Percentiles rank a stretch among this genome's conserved stretches.
These are phyloP conservation scores for Cytospora leucostoma DNA, from an alignment of 2,329 filamentous ascomycete genomes.

Conservation along the genomic window DNA sequence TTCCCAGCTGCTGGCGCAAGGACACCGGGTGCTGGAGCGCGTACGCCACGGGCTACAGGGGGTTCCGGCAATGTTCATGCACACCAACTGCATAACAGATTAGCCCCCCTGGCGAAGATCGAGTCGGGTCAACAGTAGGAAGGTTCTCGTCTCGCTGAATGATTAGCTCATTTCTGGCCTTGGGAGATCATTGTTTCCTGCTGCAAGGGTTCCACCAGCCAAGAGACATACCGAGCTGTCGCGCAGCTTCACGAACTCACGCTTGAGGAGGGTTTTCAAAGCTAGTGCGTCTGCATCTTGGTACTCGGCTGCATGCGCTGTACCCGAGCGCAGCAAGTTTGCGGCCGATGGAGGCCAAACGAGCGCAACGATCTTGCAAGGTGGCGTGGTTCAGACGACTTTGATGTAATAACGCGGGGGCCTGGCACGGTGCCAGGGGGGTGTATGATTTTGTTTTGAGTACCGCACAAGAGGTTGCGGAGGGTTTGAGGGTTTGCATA, in stretches of 20 bases:
- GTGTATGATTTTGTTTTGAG: not conserved
- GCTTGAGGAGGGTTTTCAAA: not conserved
- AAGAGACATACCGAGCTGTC: not conserved
- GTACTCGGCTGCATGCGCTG: not conserved
- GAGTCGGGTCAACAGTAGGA: constrained; percentile 25
- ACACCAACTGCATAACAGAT: constrained; percentile 20
- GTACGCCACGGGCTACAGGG: constrained; percentile 8
- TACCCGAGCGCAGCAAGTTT: constrained; percentile 4
- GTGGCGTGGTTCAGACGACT: not conserved
- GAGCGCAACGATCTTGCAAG: not conserved
- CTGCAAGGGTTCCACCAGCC: constrained; percentile 3
- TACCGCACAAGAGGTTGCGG: not conserved
- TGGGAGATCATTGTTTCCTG: not conserved
- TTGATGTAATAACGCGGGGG: not conserved
- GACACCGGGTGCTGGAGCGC: not conserved
- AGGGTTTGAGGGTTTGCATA: not conserved
- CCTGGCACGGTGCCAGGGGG: not conserved
- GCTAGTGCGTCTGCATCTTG: not conserved
- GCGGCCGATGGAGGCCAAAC: not conserved
- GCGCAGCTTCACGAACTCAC: not conserved
- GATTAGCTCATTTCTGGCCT: not conserved
- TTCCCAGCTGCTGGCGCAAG: not conserved
- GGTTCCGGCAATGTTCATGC: constrained; percentile 12
- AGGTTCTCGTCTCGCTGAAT: not conserved
- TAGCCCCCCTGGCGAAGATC: constrained; percentile 23